A percentile compares a stretch with the other conserved stretches of the same genome.
phyloP scores from a whole-genome alignment of 805 yeast genomes.

The Wickerhamomyces mucosus region DNA sequence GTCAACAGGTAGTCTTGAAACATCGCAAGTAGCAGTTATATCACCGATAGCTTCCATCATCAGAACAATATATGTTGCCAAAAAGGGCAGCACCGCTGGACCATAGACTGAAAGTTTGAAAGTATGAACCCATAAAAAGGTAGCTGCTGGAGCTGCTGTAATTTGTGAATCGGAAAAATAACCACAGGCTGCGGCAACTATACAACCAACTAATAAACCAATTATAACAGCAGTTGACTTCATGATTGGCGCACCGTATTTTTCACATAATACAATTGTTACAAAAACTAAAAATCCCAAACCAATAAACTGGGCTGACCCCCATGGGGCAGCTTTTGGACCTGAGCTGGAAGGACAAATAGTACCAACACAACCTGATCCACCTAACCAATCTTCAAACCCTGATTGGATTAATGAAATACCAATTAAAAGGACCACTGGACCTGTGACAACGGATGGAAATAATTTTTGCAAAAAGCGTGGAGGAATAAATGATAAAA shows the following conservation, averaged over 20 bases:
- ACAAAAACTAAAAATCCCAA: slow-evolving; percentile 76
- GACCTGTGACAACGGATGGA: slow-evolving; percentile 89
- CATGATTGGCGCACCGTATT: slow-evolving; percentile 92
- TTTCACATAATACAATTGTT: slow-evolving; percentile 66
- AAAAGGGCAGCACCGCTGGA: slow-evolving; percentile 76
- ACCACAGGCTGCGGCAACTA: slow-evolving; percentile 86
- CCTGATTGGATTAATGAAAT: slow-evolving; percentile 61
- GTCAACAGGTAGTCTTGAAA: slow-evolving; percentile 73
- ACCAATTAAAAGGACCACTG: slow-evolving; percentile 83
- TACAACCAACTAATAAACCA: slow-evolving; percentile 81
- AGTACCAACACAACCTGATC: slow-evolving; percentile 52
- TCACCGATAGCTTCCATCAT: slow-evolving; percentile 94
- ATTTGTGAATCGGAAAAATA: slow-evolving; percentile 57
- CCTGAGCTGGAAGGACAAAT: slow-evolving; percentile 43
- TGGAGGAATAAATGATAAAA: slow-evolving; percentile 72
- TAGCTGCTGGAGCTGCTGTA: slow-evolving; percentile 69
- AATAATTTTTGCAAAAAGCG: slow-evolving; percentile 58
- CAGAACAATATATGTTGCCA: slow-evolving; percentile 71
- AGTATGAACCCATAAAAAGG: slow-evolving; percentile 83
- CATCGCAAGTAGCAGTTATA: slow-evolving; percentile 89
- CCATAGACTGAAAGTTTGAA: slow-evolving; percentile 71
- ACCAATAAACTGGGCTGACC: slow-evolving; percentile 83
- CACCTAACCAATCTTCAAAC: slow-evolving; percentile 82
- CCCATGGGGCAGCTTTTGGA: slow-evolving; percentile 61
- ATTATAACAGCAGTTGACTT: slow-evolving; percentile 86